These are phyloP conservation scores for Suillus luteus DNA, from an alignment of 768 basidiomycete genomes.

Conservation along the genomic window DNA sequence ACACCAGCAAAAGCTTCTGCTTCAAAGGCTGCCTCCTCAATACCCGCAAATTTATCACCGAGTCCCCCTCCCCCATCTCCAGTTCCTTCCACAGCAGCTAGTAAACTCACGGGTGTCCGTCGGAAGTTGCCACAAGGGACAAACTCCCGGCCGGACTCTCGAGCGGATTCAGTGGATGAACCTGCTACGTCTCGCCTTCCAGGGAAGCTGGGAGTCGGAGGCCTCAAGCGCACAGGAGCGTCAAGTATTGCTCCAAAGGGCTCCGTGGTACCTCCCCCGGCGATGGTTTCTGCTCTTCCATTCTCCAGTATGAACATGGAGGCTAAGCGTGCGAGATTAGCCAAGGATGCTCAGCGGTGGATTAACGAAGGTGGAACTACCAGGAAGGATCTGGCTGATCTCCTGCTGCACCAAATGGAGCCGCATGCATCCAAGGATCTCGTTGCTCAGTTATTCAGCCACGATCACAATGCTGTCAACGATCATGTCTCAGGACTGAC, in stretches of 20 bases:
- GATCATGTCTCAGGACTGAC: conserved; percentile 84
- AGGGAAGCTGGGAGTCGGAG: conserved; percentile 41
- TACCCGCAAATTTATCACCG: conserved; percentile 30
- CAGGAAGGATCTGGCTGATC: conserved; percentile 84
- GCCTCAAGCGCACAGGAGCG: conserved; percentile 48
- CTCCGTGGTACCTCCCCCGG: conserved; percentile 35
- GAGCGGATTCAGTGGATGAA: conserved; percentile 41
- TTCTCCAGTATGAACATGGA: conserved; percentile 35
- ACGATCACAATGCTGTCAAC: conserved; percentile 93
- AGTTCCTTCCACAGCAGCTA: conserved; percentile 27
- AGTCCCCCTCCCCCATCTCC: conserved; percentile 44
- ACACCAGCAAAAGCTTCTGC: conserved; percentile 30
- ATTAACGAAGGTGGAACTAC: conserved; percentile 83
- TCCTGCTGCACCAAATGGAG: conserved; percentile 92
- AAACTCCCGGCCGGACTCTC: conserved; percentile 48
- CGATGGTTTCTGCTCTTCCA: conserved; percentile 35
- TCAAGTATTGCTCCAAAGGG: conserved; percentile 32
- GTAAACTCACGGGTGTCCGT: conserved; percentile 66
- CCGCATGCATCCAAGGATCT: conserved; percentile 76
- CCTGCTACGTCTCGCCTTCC: conserved; percentile 32
- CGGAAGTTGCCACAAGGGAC: conserved; percentile 69
- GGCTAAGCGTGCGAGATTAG: conserved; percentile 63
- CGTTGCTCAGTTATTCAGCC: conserved; percentile 81
- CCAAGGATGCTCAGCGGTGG: conserved; percentile 82
- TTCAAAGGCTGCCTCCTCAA: conserved; percentile 24